A percentile compares a stretch with the other conserved stretches of the same genome.
These are phyloP conservation scores for Chamaecrista fasciculata DNA, from an alignment of 306 rosid genomes.

Conservation along the genomic window DNA sequence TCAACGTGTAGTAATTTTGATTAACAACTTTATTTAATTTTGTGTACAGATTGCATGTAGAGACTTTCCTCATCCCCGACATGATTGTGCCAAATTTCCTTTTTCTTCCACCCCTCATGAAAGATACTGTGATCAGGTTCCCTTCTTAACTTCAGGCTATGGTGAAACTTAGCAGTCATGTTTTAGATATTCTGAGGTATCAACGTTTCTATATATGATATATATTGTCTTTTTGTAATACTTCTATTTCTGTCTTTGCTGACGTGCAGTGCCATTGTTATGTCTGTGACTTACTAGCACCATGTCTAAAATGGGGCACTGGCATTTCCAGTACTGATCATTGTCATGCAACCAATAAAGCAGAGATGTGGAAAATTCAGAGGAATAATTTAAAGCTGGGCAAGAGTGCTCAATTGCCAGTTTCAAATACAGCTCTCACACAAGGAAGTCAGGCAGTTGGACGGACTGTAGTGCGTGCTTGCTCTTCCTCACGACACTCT, in stretches of 20 bases:
- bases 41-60: conserved; percentile 75
- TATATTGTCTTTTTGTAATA: conserved; percentile 7
- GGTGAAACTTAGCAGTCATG: neutral
- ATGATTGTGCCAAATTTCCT: conserved; percentile 67
- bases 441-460: conserved; percentile 31
- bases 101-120: conserved; percentile 66
- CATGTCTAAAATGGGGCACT: conserved; percentile 62
- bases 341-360: conserved; percentile 77
- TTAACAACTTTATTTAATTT: conserved; percentile 12
- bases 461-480: conserved; percentile 14
- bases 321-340: conserved; percentile 44
- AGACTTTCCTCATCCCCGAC: conserved; percentile 83
- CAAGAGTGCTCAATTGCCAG: conserved; percentile 35
- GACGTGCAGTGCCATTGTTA: conserved; percentile 85
- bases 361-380: conserved; percentile 51
- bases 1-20: conserved; percentile 19
- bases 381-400: conserved; percentile 43
- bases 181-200: neutral
- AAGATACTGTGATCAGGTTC: conserved; percentile 57
- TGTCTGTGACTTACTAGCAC: conserved; percentile 75
- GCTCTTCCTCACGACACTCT: conserved; percentile 22
- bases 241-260: conserved; percentile 24
- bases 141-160: conserved; percentile 17
- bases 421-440: conserved; percentile 33
- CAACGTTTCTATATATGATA: neutral